Evolutionary conservation across 331 rosid species (phyloP), one percentile per base, ranked within the genome.

Genomic region (Acacia concinna): DNA sequence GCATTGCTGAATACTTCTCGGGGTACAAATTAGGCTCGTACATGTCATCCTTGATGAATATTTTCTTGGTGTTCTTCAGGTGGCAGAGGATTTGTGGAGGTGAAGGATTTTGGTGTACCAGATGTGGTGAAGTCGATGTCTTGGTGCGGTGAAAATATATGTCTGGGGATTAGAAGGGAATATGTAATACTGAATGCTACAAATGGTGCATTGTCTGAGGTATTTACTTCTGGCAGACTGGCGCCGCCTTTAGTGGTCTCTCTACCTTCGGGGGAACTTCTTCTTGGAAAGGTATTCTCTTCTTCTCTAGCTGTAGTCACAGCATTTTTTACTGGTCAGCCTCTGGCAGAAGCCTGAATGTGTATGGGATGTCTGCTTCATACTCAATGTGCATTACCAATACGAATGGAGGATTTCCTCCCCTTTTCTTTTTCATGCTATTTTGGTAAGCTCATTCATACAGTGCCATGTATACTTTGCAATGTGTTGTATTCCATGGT

Each of bases 21-120:
- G 17, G 51, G 27, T 46, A 49, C 30, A 62, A 76, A 17, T 31
- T 51, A 56, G 54, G 32, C 47, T 38, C 2, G 52, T 56, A 38
- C 25, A n/a, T 74, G 40, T 15, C 56, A 56, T 47, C 35, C 18
- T 21, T 17, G 40, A 68, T 68, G 40, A 40, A 20, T 38, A 5
- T 69, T 38, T 75, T 85, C 70, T 54, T 30, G 76, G 63, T 30
- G 82, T 30, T 83, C 43, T 74, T 65, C 60, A 96, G 98, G 97
- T 67, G 99, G 98, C 8, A 87, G 99, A 79, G 99, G 99, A 34
- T 96, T 96, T 67, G 99, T 96, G 78, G 98, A 96, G 87, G 97
- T 93, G 79, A 96, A 93, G 82, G 99, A 96, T 32, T 90, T 81
- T 71, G 92, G 96, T 59, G 97, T 96, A 18, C 97, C 93, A 1